Conservation (phyloP, 164 flowering plant species). For the Kalanchoe fedtschenkoi region DNA sequence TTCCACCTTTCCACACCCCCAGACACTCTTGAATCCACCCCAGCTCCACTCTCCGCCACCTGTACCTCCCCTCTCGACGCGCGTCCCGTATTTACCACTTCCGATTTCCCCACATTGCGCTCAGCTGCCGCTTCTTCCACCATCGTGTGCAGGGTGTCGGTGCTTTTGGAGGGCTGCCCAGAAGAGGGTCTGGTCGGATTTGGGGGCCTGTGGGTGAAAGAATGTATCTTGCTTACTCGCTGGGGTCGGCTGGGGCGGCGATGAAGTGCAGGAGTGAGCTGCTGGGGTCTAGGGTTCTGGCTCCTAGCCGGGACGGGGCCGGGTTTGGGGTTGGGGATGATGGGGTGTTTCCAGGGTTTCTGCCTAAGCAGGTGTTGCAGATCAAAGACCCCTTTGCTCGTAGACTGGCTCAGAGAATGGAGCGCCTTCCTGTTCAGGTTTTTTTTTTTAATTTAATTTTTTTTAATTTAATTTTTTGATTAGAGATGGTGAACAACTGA, state of each 20-base stretch:
- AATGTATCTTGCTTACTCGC: conserved; percentile 3
- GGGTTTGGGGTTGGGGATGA: background rate
- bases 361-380: conserved; percentile 29
- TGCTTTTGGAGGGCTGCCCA: background rate
- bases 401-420: conserved; percentile 23
- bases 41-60: too few species aligned
- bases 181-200: background rate
- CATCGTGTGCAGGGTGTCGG: too few species aligned
- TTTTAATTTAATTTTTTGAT: background rate
- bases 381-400: conserved; percentile 32
- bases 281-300: conserved; percentile 1
- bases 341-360: conserved; percentile 31
- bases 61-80: too few species aligned
- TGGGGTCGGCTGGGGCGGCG: background rate
- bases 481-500: background rate
- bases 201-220: background rate
- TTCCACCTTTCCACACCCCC: too few species aligned
- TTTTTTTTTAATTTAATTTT: background rate
- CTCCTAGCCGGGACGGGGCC: background rate
- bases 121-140: too few species aligned
- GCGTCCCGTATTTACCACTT: too few species aligned
- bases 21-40: too few species aligned
- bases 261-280: background rate
- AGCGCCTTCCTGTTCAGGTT: conserved; percentile 27
- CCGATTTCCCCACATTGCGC: too few species aligned